Base-by-base conservation (phyloP, 176 grass and related monocot genomes). In the Microstegium vimineum region DNA sequence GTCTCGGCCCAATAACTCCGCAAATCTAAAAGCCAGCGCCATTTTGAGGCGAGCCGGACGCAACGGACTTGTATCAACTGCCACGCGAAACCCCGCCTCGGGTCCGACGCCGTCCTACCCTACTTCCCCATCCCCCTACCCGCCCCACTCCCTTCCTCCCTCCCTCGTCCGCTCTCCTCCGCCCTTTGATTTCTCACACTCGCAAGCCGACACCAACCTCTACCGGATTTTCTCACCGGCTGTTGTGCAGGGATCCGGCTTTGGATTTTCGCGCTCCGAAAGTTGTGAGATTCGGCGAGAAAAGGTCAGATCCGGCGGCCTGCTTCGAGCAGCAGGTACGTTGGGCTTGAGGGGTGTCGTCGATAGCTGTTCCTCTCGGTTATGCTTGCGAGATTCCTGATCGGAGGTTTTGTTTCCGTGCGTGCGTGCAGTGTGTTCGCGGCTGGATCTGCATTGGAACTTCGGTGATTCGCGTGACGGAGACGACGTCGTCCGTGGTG, bases 291-390 rank as follows among this genome's bases (percentile, higher is more conserved):
- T 31, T 77, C 63, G 63, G 23, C 27, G 62, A 59, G 54, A n/a
- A n/a, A 25, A 59, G 73, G 10, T 69, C 35, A 66, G 62, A 84
- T 76, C 63, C 10, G 73, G 10, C 15, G 10, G 17, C n/a, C 31
- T 79, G 54, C 62, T 62, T 27, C 26, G 45, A 83, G 17, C 42
- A n/a, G 23, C 47, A 61, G 56, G 77, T 89, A 26, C 20, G 82
- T 72, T 34, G 22, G 56, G 56, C 5, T 23, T 10, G 2, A 10
- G 6, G 8, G 3, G 20, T 66, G 51, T 45, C 13, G 23, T 6
- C 26, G 14, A 56, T 25, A 41, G 31, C 18, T 28, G 16, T 17
- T 0, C 47, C 5, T 51, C n/a, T 46, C 0, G 60, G n/a, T 13
- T 16, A 6, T 40, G 36, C 65, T 65, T 42, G 1, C 16, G 8